phyloP scores from a whole-genome alignment of 345 rosid species.

The Eucalyptus coolabah region DNA sequence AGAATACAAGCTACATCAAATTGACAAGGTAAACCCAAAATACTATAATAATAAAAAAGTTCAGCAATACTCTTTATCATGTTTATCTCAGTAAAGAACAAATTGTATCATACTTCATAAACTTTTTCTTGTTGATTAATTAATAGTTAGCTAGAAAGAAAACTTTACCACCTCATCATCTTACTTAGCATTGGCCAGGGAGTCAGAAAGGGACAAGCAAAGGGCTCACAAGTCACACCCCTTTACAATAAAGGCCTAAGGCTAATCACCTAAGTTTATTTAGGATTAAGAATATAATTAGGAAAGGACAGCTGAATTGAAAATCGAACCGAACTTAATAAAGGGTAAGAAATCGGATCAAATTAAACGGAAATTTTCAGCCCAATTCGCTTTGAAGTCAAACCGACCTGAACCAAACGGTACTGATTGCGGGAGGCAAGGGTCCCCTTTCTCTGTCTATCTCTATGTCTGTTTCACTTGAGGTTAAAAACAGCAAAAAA shows the following conservation, averaged over 20 bases:
- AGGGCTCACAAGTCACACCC: not conserved
- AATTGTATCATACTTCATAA: not conserved
- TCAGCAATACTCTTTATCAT: not conserved
- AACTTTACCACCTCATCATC: not conserved
- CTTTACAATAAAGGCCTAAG: not conserved
- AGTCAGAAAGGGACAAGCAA: too few species aligned
- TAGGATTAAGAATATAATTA: not conserved
- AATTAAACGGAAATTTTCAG: not conserved
- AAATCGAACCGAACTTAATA: not conserved
- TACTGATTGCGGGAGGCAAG: not conserved
- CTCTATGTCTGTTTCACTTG: not conserved
- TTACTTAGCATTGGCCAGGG: not conserved
- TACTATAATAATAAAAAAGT: not conserved
- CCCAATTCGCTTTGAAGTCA: not conserved
- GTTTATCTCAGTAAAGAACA: not conserved
- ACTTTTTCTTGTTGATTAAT: not conserved
- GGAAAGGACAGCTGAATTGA: not conserved
- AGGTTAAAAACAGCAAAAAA: not conserved
- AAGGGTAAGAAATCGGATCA: not conserved
- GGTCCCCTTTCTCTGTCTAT: not conserved
- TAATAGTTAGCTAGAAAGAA: not conserved
- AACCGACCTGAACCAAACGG: not conserved
- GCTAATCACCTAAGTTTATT: not conserved
- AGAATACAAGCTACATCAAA: too few species aligned
- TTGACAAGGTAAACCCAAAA: not conserved